Conservation (phyloP, 257 asterid genomes). For the Striga asiatica region DNA sequence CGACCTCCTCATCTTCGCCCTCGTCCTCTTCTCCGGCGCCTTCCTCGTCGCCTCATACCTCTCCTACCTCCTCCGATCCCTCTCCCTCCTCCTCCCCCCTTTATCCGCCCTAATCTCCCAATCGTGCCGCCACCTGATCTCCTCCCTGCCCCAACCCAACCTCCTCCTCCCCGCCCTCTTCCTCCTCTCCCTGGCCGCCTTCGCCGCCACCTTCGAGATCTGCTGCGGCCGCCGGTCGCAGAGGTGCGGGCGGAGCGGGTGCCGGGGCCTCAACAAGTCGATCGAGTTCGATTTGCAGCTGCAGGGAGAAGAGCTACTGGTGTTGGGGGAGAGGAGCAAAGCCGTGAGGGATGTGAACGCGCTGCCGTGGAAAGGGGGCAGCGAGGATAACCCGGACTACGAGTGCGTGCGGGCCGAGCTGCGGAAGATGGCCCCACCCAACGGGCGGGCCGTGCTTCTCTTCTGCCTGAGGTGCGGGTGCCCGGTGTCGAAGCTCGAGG, state of each 20-base stretch:
- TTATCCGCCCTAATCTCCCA: slow-evolving; percentile 14
- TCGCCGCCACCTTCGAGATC: slow-evolving; percentile 25
- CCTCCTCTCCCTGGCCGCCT: slow-evolving; percentile 24
- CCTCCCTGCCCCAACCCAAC: slow-evolving; percentile 25
- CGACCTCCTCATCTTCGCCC: slow-evolving; percentile 66
- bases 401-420: slow-evolving; percentile 75
- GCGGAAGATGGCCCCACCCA: slow-evolving; percentile 88
- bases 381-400: slow-evolving; percentile 63
- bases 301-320: slow-evolving; percentile 59
- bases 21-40: slow-evolving; percentile 62
- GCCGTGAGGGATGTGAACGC: slow-evolving; percentile 58
- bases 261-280: slow-evolving; percentile 66
- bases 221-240: slow-evolving; percentile 51
- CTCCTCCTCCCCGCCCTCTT: slow-evolving; percentile 27
- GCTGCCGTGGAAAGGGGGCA: slow-evolving; percentile 93
- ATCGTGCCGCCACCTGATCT: slow-evolving; percentile 13
- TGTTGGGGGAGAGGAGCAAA: slow-evolving; percentile 24
- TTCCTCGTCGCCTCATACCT: slow-evolving; percentile 52
- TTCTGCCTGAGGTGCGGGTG: slow-evolving; percentile 74
- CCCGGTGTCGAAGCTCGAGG: slow-evolving; percentile 72
- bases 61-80: slow-evolving; percentile 54
- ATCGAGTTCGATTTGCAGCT: slow-evolving; percentile 77
- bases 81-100: slow-evolving; percentile 51
- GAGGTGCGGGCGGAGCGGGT: slow-evolving; percentile 52
- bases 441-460: slow-evolving; percentile 76